These are phyloP conservation scores for Solanum acaule DNA, from an alignment of 257 asterid species.

Conservation along the genomic window DNA sequence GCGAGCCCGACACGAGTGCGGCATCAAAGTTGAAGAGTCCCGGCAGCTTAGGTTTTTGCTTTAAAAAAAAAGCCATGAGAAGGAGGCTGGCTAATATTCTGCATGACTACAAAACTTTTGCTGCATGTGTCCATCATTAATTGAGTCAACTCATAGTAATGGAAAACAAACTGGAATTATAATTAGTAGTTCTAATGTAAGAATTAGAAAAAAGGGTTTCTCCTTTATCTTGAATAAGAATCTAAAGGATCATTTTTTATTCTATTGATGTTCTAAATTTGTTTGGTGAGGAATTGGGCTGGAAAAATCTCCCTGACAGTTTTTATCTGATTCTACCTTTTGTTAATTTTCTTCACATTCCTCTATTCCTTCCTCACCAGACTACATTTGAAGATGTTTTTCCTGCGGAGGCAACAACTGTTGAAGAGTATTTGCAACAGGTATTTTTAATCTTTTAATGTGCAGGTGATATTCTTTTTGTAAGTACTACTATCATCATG, in stretches of 20 bases:
- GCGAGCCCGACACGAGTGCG: background rate
- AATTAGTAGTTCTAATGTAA: background rate
- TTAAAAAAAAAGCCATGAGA: background rate
- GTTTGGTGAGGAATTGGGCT: background rate
- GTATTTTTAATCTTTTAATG: conserved; percentile 24
- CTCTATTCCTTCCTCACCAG: conserved; percentile 27
- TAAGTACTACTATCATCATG: background rate
- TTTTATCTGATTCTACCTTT: background rate
- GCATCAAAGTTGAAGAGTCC: background rate
- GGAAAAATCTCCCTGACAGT: background rate
- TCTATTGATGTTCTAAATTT: background rate
- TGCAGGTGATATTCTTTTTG: background rate
- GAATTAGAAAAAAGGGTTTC: background rate
- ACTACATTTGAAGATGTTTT: conserved; percentile 95
- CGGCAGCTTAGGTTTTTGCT: background rate
- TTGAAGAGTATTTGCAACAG: conserved; percentile 97
- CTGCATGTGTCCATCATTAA: background rate
- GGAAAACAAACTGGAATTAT: background rate
- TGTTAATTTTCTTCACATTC: background rate
- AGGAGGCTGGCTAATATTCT: background rate
- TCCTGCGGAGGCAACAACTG: conserved; percentile 92
- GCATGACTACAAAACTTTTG: background rate
- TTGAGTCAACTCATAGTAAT: background rate
- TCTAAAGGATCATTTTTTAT: background rate
- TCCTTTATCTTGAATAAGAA: background rate